These are phyloP conservation scores for Maudiozyma bulderi DNA, from an alignment of 805 yeast genomes.

Conservation along the genomic window DNA sequence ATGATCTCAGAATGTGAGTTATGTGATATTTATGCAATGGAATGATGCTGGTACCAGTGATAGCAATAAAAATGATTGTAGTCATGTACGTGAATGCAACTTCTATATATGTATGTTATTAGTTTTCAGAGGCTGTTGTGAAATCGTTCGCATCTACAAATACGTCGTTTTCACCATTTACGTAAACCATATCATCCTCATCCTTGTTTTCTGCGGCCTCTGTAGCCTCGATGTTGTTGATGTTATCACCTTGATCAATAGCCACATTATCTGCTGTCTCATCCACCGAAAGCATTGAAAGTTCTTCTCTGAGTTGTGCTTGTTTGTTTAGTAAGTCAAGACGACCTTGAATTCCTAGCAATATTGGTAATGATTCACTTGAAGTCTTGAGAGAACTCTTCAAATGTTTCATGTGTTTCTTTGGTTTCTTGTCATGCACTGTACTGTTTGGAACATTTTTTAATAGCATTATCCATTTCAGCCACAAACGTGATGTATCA, in stretches of 20 bases:
- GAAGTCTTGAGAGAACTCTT: slow-evolving; percentile 48
- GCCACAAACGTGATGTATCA: slow-evolving; percentile 45
- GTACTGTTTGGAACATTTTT: slow-evolving; percentile 39
- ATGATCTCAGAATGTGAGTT: too few species aligned
- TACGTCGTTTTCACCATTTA: slow-evolving; percentile 39
- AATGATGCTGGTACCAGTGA: too few species aligned
- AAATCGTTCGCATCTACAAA: slow-evolving; percentile 32
- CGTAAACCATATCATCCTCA: slow-evolving; percentile 29
- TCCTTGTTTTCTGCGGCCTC: slow-evolving; percentile 32
- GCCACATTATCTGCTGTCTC: slow-evolving; percentile 20
- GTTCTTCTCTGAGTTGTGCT: slow-evolving; percentile 53
- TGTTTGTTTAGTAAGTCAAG: slow-evolving; percentile 70
- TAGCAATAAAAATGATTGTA: too few species aligned
- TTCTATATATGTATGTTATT: too few species aligned
- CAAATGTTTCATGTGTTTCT: slow-evolving; percentile 42
- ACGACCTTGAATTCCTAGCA: slow-evolving; percentile 79
- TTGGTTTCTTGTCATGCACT: slow-evolving; percentile 26
- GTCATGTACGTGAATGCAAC: too few species aligned
- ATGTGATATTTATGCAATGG: too few species aligned
- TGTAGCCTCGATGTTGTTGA: slow-evolving; percentile 18
- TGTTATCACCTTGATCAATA: slow-evolving; percentile 13
- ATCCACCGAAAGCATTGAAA: slow-evolving; percentile 31
- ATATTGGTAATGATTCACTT: slow-evolving; percentile 51
- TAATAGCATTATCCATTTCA: slow-evolving; percentile 66
- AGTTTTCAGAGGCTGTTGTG: slow-evolving; percentile 1